Percentiles rank a stretch among this genome's conserved stretches.
These are phyloP conservation scores for Cladosporium sp. DNA, from an alignment of 2,329 filamentous ascomycete genomes.

Conservation along the genomic window DNA sequence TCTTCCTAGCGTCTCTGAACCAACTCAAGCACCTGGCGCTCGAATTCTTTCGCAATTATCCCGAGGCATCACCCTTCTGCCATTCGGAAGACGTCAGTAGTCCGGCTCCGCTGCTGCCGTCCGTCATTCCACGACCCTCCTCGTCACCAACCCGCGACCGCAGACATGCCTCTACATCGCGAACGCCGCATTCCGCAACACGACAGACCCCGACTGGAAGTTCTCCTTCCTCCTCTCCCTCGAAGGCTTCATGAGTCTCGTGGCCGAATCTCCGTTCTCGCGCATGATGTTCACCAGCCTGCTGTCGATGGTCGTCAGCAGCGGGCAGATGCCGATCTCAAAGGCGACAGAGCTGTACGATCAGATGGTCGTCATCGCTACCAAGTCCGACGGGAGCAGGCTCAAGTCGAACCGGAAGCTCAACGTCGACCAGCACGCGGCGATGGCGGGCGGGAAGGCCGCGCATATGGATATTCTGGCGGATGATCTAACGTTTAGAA, in stretches of 20 bases:
- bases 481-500: background rate
- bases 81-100: background rate
- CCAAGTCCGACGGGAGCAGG: background rate
- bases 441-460: background rate
- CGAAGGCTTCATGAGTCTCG: background rate
- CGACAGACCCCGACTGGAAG: background rate
- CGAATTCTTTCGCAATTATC: background rate
- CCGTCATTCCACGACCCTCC: background rate
- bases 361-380: background rate
- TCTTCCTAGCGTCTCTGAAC: background rate
- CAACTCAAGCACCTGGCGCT: background rate
- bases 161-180: background rate
- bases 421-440: background rate
- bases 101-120: background rate
- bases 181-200: background rate
- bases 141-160: background rate
- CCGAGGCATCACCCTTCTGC: background rate
- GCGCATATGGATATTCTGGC: background rate
- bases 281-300: background rate
- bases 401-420: background rate
- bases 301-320: background rate
- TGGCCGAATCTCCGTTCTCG: background rate
- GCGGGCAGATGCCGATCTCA: background rate
- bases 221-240: background rate
- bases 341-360: background rate